Conservation (phyloP, 106 monocot genomes). For the Dendrobium chrysotoxum region DNA sequence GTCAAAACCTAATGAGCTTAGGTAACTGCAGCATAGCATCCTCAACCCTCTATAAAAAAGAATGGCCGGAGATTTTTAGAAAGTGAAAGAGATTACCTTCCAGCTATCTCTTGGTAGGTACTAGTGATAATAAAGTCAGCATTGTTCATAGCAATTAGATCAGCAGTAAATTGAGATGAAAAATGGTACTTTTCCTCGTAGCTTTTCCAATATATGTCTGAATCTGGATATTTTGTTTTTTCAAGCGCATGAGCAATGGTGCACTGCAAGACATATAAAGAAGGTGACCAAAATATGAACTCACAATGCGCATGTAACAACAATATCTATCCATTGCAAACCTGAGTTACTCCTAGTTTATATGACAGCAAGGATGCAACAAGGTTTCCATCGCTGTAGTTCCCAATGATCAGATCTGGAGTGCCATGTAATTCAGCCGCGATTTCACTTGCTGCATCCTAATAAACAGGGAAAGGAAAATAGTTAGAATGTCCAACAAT, state of each 20-base stretch:
- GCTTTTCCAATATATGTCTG: constrained; percentile 90
- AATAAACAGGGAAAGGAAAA: neutral
- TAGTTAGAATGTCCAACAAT: neutral
- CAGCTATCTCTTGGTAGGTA: constrained; percentile 98
- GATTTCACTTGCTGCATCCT: constrained; percentile 84
- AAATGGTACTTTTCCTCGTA: constrained; percentile 91
- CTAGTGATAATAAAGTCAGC: constrained; percentile 98
- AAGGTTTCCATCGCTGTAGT: constrained; percentile 96
- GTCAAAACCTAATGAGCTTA: neutral
- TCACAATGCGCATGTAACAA: neutral
- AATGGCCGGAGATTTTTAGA: neutral
- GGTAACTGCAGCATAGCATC: neutral
- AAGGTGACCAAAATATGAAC: neutral
- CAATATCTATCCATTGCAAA: neutral
- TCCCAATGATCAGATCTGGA: constrained; percentile 85
- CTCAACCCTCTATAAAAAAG: neutral
- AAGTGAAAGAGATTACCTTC: constrained; percentile 47
- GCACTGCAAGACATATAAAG: constrained; percentile 44
- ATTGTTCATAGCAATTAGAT: constrained; percentile 92
- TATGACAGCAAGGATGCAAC: constrained; percentile 76
- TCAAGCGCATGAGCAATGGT: constrained; percentile 95
- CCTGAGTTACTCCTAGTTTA: constrained; percentile 85
- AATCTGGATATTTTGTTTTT: constrained; percentile 98
- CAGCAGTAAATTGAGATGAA: constrained; percentile 94
- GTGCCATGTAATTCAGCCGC: constrained; percentile 68